Evolutionary conservation across 2,329 filamentous ascomycete species (phyloP), one percentile per base, ranked within the genome.

Genomic region (Diplodia mutila): DNA sequence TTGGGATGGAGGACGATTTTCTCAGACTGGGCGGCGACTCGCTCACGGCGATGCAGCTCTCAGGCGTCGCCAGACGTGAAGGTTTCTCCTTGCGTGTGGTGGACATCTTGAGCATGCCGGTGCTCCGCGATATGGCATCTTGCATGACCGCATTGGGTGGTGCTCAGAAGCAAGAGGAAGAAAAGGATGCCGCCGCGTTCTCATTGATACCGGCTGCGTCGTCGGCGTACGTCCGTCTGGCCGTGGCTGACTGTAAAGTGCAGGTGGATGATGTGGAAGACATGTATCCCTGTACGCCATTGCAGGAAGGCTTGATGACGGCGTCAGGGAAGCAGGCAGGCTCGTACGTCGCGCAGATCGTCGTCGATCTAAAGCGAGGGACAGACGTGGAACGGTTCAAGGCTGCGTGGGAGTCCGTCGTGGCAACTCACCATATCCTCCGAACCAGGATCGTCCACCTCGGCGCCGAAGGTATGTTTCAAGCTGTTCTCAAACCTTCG

Each of bases 231-330:
- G 5, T 57, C 54, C 32, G 12, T 4, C 14, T 25, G 2, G 54
- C 54, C 18, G 54, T 48, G 1, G 48, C 61, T 7, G 61, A 48
- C 34, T 11, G 12, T 9, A n/a, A 42, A 8, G n/a, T 61, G 27
- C 7, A n/a, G 7, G 29, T 12, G 27, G 69, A 48, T 1, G 70
- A 74, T 29, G 70, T 80, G n/a, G 82, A 85, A 59, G 85, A 88
- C 67, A 74, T 85, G 0, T 81, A 80, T 64, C 79, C 79, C 25
- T 82, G 80, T 65, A 81, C 79, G 2, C 77, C 80, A 5, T 70
- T 78, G 11, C 80, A 82, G 67, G 79, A 81, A 70, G 76, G 76
- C 7, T 71, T 82, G 1, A 78, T 82, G 71, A 77, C 79, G 0
- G 74, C 79, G 1, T 79, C 78, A 1, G 74, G 73, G 16, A 80